phyloP scores from a whole-genome alignment of 495 filamentous ascomycete species.

The Astrothelium subdiscretum region DNA sequence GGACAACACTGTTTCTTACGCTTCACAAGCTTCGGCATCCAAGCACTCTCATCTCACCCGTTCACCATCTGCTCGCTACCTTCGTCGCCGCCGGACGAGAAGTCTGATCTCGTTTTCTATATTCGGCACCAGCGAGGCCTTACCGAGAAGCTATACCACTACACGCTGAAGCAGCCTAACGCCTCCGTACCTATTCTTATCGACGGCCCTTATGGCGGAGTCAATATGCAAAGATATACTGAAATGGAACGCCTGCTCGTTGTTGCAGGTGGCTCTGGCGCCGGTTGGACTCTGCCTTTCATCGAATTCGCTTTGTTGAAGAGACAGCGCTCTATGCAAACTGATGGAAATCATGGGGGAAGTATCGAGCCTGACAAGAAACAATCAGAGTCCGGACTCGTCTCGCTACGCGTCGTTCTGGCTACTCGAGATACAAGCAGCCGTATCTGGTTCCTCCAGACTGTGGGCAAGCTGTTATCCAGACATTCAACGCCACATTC shows the following conservation, averaged over 20 bases:
- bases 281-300: conserved; percentile 39
- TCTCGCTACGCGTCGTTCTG: conserved; percentile 10
- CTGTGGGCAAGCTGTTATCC: conserved; percentile 9
- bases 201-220: conserved; percentile 42
- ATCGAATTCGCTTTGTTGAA: conserved; percentile 23
- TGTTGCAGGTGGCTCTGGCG: conserved; percentile 45
- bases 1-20: conserved; percentile 43
- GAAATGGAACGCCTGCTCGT: conserved; percentile 33
- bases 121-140: conserved; percentile 33
- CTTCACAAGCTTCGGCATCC: conserved; percentile 32
- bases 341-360: background rate
- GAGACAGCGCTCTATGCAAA: background rate
- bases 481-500: background rate
- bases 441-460: conserved; percentile 9
- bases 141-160: conserved; percentile 30
- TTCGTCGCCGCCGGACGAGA: background rate
- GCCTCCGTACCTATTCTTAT: conserved; percentile 28
- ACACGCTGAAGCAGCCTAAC: conserved; percentile 25
- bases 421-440: conserved; percentile 11
- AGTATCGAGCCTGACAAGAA: background rate
- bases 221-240: conserved; percentile 20
- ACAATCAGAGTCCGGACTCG: background rate
- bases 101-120: conserved; percentile 33
- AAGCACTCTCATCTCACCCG: conserved; percentile 36
- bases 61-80: conserved; percentile 41